These are phyloP conservation scores for Solanum lycopersicoides DNA, from an alignment of 257 asterid genomes.

Conservation along the genomic window DNA sequence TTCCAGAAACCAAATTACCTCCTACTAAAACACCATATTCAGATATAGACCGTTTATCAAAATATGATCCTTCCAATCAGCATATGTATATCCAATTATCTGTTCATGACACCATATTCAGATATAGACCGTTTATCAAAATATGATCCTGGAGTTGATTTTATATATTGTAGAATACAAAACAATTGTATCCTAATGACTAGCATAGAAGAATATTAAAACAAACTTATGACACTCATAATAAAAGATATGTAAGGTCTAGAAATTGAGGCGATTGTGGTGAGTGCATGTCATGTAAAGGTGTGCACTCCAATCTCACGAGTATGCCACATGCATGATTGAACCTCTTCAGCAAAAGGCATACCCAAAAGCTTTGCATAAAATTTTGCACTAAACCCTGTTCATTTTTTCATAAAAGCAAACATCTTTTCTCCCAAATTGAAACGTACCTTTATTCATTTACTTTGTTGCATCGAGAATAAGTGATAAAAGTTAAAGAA, in stretches of 20 bases:
- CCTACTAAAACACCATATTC: background rate
- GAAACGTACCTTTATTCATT: background rate
- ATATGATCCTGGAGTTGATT: background rate
- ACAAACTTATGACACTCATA: background rate
- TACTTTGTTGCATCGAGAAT: background rate
- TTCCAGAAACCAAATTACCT: background rate
- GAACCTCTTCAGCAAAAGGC: background rate
- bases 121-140: too few relatives aligned
- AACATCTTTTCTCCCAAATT: background rate
- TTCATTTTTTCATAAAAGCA: background rate
- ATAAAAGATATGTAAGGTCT: background rate
- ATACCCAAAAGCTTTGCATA: background rate
- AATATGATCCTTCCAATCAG: background rate
- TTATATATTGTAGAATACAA: background rate
- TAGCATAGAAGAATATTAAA: background rate
- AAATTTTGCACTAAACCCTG: background rate
- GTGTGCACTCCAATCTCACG: background rate
- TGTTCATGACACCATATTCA: background rate
- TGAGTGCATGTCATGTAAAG: background rate
- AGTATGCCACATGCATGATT: background rate
- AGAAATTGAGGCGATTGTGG: background rate
- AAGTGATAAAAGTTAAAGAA: background rate
- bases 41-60: background rate
- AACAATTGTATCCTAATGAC: background rate
- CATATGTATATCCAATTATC: background rate